Base-by-base conservation (phyloP, 768 basidiomycete genomes). In the Suillus variegatus region DNA sequence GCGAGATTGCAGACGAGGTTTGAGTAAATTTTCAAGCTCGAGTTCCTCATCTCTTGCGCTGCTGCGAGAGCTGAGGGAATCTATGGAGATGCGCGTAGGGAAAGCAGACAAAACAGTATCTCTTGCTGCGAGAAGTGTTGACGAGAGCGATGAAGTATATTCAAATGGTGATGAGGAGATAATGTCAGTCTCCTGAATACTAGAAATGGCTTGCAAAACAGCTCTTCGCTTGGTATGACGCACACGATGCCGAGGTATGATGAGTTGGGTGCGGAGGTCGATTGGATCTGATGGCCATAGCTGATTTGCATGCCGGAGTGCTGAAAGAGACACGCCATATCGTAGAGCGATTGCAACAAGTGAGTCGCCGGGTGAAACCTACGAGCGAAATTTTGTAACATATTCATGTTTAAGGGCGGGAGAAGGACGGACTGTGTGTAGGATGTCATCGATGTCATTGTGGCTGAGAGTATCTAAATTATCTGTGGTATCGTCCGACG, bases 281-380 rank as follows among this genome's bases (percentile, higher is more conserved):
- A 99, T 92, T 1, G 94, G 85, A 74, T 99, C 97, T 8, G 93
- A 91, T 7, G 94, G 76, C 97, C 97, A 99, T 9, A 99, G 81
- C 68, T 95, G 93, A 76, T 99, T 99, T 57, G 89, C 89, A 69
- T 88, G 84, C 57, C 96, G 89, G 14, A 99, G 84, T 16, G 91
- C 89, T 35, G 93, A 85, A 62, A 97, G 81, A 20, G 89, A 85
- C 62, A 97, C 90, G 2, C 93, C 94, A 75, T 98, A 97, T 70
- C 89, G 93, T 58, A 99, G 81, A 0, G 97, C 88, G 14, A 99
- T 89, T 35, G 94, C 91, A 18, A 94, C 86, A 38, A 98, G 79
- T 12, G 96, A 92, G 74, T 99, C 96, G 18, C 80, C 84, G 2
- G 87, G 79, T 61, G 82, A 78, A 47, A 98, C 82, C 96, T 93